A percentile compares a stretch with the other conserved stretches of the same genome.
phyloP scores from a whole-genome alignment of 1,284 basidiomycete species.

The Macrocybe sp. region DNA sequence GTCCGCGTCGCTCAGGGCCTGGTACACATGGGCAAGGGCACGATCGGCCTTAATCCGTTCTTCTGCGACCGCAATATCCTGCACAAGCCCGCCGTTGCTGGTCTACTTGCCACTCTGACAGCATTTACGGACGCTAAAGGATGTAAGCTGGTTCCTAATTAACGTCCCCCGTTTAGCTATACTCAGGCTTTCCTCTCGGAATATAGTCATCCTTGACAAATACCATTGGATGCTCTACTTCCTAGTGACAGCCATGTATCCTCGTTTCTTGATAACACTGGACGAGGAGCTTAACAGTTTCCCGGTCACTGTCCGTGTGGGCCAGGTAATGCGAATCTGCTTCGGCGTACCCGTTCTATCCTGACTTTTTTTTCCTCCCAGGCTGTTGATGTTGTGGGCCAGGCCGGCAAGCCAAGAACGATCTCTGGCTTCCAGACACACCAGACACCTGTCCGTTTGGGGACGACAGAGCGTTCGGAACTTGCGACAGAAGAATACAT shows the following conservation, averaged over 20 bases:
- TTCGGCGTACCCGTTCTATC: background rate
- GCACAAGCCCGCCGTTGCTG: constrained; percentile 88
- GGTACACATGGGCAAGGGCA: constrained; percentile 99
- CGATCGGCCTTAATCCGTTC: constrained; percentile 97
- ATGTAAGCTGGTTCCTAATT: constrained; percentile 53
- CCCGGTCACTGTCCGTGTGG: constrained; percentile 92
- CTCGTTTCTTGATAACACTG: constrained; percentile 96
- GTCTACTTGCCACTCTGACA: constrained; percentile 82
- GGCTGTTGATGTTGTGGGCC: constrained; percentile 88
- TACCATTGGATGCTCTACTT: constrained; percentile 99
- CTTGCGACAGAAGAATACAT: constrained; percentile 97
- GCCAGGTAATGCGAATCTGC: constrained; percentile 54
- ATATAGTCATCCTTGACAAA: constrained; percentile 85
- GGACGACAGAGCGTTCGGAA: constrained; percentile 92
- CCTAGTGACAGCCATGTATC: constrained; percentile 94
- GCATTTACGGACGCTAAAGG: constrained; percentile 93
- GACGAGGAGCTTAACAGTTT: constrained; percentile 85
- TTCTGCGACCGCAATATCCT: constrained; percentile 91
- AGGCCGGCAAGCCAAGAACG: constrained; percentile 87
- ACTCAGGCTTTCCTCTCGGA: constrained; percentile 4
- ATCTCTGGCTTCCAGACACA: constrained; percentile 98
- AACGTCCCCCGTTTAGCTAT: constrained; percentile 4
- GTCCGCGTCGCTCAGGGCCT: constrained; percentile 95
- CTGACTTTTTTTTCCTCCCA: constrained; percentile 21
- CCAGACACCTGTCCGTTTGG: constrained; percentile 91